phyloP scores from a whole-genome alignment of 495 filamentous ascomycete species.

The Hypoxylon lenormandii region DNA sequence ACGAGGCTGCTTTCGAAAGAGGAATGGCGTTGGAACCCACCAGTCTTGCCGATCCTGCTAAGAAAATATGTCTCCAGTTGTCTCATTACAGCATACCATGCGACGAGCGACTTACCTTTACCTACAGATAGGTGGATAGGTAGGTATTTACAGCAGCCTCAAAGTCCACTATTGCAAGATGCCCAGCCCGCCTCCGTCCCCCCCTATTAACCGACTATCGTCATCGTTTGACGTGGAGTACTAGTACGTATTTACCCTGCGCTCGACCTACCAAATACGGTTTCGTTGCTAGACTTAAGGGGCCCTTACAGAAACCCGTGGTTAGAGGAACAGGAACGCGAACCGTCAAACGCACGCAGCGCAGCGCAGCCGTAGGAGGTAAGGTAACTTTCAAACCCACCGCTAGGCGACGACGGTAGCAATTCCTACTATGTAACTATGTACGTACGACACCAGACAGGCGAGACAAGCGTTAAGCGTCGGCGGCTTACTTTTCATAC shows the following conservation, averaged over 20 bases:
- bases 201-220: conserved; percentile 45
- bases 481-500: conserved; percentile 47
- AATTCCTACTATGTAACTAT: no score
- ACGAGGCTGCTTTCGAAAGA: conserved; percentile 38
- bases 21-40: conserved; percentile 42
- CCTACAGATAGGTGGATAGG: no score
- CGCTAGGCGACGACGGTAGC: conserved; percentile 25
- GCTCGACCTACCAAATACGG: conserved; percentile 39
- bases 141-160: conserved; percentile 27
- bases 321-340: conserved; percentile 24
- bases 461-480: conserved; percentile 30
- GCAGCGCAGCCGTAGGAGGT: conserved; percentile 9
- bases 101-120: conserved; percentile 18
- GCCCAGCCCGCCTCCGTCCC: conserved; percentile 18
- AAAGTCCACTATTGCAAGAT: conserved; percentile 17
- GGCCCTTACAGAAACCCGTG: neutral
- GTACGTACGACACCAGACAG: conserved; percentile 7
- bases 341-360: conserved; percentile 23
- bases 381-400: conserved; percentile 20
- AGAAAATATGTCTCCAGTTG: conserved; percentile 21
- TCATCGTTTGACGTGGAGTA: conserved; percentile 44
- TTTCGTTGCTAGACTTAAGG: conserved; percentile 14
- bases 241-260: conserved; percentile 12
- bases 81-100: conserved; percentile 47
- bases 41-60: conserved; percentile 42